Evolutionary conservation across 148 eudicot species (phyloP), one percentile per base, ranked within the genome.

Genomic region (Amaranthus hypochondriacus): DNA sequence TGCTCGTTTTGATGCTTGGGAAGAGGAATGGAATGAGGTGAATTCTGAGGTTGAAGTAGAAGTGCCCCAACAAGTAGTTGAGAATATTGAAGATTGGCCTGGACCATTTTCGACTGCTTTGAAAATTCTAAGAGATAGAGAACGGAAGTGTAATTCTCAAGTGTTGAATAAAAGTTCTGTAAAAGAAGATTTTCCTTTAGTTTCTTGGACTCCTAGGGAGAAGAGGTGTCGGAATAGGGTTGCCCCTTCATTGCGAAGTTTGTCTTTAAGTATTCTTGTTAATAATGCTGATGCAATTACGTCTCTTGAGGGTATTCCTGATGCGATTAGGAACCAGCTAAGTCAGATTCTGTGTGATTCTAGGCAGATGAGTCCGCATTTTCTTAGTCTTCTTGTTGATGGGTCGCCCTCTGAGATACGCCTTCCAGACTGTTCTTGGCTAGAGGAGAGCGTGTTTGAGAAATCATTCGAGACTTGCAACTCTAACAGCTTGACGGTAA

Each of bases 31-130:
- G 42, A 62, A 74, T 67, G 60, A 43, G 28, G 82, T 59, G 13
- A 78, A 65, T 75, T 63, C 68, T 67, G 88, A 72, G 60, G 75
- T 76, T 68, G 86, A 68, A 66, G 57, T 21, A 18, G 90, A 83
- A 60, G 70, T 39, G 69, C 79, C 86, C 12, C 5, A 58, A 65
- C 76, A 81, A 51, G 70, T 62, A 0, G 75, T n/a, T 21, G 39
- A 15, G 60, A 78, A 76, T 57, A 62, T 73, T 43, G 96, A 91
- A 72, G 96, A 91, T 77, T 88, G 96, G 97, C 97, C 98, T 14
- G 98, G 98, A 65, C 98, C 98, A 10, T 94, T 91, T 82, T 89
- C 96, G 1, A 89, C 97, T 58, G 98, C 98, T 56, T 80, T 91
- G 93, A 91, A 91, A 76, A 91, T 89, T 70, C 81, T 91, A 18